Evolutionary conservation across 1,139 yeast species (phyloP), one percentile per base, ranked within the genome.

Genomic region (Pichia norvegensis): DNA sequence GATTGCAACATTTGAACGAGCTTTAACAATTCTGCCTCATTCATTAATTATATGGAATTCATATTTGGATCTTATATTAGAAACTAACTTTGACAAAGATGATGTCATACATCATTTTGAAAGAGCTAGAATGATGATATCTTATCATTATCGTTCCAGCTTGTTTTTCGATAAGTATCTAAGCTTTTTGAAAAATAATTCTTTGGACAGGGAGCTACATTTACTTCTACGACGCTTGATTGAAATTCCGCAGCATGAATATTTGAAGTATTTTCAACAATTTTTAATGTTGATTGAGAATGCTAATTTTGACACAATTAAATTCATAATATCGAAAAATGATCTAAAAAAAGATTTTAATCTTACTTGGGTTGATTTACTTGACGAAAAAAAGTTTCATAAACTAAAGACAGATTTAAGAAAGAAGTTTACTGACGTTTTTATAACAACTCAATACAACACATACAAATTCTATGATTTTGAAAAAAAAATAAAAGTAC

Each of bases 181-280:
- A 5, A 13, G 8, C 6, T 48, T 44, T 23, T 40, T 48, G 14
- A 20, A 39, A 25, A 33, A 21, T 9, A 46, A 41, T 22, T 36
- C 42, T 10, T 23, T 40, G 9, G 22, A 11, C 2, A 66, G 52
- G 14, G 71, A 70, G 47, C 70, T 72, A 50, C 72, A 72, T 48
- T 51, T 67, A 40, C 59, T 87, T 13, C 64, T 88, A 35, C 68
- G 88, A 45, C 70, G 80, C 39, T 66, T 83, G 10, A 62, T 85
- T 10, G 86, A 81, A 53, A 67, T 85, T 2, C 97, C 97, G 0
- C 55, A 83, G 31, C 87, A 87, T 63, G 86, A 87, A 55, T 88
- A 79, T 62, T 75, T 85, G 14, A 71, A 75, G 48, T 80, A 79
- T 57, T 80, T 73, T 62, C 67, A 70, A 38, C 50, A 65, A 22